These are phyloP conservation scores for Monilinia fructigena DNA, from an alignment of 2,329 filamentous ascomycete species.

Conservation along the genomic window DNA sequence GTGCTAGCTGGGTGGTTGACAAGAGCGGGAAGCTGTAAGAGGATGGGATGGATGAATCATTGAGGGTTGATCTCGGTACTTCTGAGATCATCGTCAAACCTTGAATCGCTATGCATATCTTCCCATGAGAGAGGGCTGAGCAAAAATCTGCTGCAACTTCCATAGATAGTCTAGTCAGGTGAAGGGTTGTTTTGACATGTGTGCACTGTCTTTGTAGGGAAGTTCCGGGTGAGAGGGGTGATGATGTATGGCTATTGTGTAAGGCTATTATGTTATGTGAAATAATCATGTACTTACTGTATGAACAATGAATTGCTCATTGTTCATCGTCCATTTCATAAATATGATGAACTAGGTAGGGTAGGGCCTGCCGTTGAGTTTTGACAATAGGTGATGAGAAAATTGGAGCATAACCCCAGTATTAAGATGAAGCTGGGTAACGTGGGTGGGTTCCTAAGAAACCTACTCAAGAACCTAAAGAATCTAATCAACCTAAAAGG, in stretches of 20 bases:
- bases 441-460: background rate
- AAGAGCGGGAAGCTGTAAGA: constrained; percentile 6
- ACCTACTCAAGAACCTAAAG: background rate
- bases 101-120: constrained; percentile 7
- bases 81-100: constrained; percentile 19
- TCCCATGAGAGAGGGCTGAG: constrained; percentile 3
- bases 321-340: constrained; percentile 6
- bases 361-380: constrained; percentile 14
- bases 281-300: background rate
- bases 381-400: background rate
- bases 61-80: background rate
- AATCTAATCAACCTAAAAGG: background rate
- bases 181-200: constrained; percentile 17
- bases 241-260: background rate
- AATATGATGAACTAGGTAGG: constrained; percentile 14
- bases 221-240: background rate
- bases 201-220: constrained; percentile 13
- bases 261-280: background rate
- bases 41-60: constrained; percentile 3
- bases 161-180: constrained; percentile 10
- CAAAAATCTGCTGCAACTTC: constrained; percentile 14
- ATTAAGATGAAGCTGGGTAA: background rate
- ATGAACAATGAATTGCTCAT: constrained; percentile 3
- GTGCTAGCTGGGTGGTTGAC: constrained; percentile 4
- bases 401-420: constrained; percentile 1